Evolutionary conservation across 2,329 filamentous ascomycete genomes (phyloP).

Genomic region (Meredithiella fracta): DNA sequence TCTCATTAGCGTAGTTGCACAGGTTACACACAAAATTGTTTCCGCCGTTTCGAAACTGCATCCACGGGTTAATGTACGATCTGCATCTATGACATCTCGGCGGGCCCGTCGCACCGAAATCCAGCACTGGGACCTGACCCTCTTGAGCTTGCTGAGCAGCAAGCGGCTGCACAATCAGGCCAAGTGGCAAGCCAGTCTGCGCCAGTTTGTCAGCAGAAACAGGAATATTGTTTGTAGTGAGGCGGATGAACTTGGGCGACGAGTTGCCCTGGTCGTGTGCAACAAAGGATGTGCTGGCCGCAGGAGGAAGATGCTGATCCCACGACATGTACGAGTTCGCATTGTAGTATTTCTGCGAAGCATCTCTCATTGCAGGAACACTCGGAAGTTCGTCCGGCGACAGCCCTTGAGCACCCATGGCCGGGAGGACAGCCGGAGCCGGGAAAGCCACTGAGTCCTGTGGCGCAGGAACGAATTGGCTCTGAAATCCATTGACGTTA

Average conservation of each 20-base stretch:
- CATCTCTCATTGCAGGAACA: conserved; percentile 69
- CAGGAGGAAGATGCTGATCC: conserved; percentile 81
- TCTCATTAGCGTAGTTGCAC: conserved; percentile 91
- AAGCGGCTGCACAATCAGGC: conserved; percentile 75
- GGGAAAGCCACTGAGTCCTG: conserved; percentile 32
- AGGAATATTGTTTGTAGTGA: conserved; percentile 89
- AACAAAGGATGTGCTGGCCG: conserved; percentile 74
- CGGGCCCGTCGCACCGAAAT: conserved; percentile 83
- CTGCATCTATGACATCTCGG: conserved; percentile 84
- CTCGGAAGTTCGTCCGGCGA: conserved; percentile 89
- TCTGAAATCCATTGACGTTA: conserved; percentile 14
- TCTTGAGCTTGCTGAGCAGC: conserved; percentile 73
- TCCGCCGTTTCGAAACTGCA: conserved; percentile 87
- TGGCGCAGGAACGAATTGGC: conserved; percentile 22
- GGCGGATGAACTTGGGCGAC: conserved; percentile 79
- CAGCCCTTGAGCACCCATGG: conserved; percentile 36
- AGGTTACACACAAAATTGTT: conserved; percentile 98
- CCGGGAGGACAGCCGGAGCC: conserved; percentile 19
- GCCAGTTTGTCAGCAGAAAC: conserved; percentile 62
- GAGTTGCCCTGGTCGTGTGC: conserved; percentile 94
- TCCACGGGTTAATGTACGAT: conserved; percentile 97
- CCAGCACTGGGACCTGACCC: conserved; percentile 72
- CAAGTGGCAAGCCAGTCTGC: conserved; percentile 69
- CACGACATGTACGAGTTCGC: conserved; percentile 86
- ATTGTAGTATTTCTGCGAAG: conserved; percentile 68